These are phyloP conservation scores for Chloropicon primus DNA, from an alignment of 139 green algal genomes.

Conservation along the genomic window DNA sequence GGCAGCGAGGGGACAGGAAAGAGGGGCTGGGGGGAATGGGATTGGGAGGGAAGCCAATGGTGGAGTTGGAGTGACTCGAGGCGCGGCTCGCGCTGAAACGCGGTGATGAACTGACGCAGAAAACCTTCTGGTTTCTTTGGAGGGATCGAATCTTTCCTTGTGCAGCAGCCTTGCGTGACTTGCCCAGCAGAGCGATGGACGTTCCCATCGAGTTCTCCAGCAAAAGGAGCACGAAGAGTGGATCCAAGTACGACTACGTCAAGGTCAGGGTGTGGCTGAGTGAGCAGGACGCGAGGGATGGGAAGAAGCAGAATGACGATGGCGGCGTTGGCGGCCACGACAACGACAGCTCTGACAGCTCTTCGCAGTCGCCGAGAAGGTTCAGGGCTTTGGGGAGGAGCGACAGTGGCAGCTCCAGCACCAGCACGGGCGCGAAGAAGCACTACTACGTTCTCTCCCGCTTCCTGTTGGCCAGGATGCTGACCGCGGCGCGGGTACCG, in stretches of 20 bases:
- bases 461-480: conserved; percentile 75
- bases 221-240: neutral
- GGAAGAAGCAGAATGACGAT: no score
- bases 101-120: no score
- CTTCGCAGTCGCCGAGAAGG: neutral
- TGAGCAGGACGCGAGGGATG: no score
- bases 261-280: conserved; percentile 29
- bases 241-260: conserved; percentile 63
- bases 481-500: conserved; percentile 44
- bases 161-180: no score
- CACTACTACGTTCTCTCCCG: conserved; percentile 90
- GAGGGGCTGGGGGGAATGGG: no score
- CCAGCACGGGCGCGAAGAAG: conserved; percentile 45
- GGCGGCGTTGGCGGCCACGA: neutral
- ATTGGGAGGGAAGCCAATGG: no score
- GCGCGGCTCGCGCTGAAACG: no score
- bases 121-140: no score
- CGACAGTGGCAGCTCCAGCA: conserved; percentile 41
- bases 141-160: no score
- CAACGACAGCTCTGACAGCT: conserved; percentile 2
- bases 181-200: no score
- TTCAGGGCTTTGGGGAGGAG: conserved; percentile 15
- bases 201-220: neutral
- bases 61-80: no score
- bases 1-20: no score